These are phyloP conservation scores for Termitomyces sp. DNA, from an alignment of 768 basidiomycete genomes.

Conservation along the genomic window DNA sequence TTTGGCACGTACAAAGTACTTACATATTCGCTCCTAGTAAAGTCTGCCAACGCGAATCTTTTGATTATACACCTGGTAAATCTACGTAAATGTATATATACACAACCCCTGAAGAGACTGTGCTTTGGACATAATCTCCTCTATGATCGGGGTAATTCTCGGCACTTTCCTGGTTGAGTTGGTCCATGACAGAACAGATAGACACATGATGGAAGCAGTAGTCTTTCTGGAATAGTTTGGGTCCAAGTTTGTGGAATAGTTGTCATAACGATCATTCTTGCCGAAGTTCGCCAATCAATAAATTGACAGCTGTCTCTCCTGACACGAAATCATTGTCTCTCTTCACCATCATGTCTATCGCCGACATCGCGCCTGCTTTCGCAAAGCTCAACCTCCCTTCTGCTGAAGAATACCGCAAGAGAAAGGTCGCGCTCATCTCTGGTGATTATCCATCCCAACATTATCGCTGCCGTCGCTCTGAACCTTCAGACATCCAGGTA, in stretches of 20 bases:
- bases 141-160: too few relatives aligned
- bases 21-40: too few relatives aligned
- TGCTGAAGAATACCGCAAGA: constrained; percentile 81
- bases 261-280: neutral
- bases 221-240: neutral
- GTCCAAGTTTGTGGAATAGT: neutral
- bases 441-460: constrained; percentile 43
- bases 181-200: too few relatives aligned
- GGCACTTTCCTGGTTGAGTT: too few relatives aligned
- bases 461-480: constrained; percentile 2
- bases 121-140: too few relatives aligned
- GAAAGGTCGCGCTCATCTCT: constrained; percentile 92
- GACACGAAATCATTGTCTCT: neutral
- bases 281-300: constrained; percentile 3
- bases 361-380: constrained; percentile 40
- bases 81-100: too few relatives aligned
- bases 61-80: too few relatives aligned
- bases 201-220: too few relatives aligned
- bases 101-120: too few relatives aligned
- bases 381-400: constrained; percentile 59
- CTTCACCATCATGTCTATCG: constrained; percentile 40
- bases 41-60: too few relatives aligned
- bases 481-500: constrained; percentile 49
- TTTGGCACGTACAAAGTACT: too few relatives aligned
- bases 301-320: constrained; percentile 2